Evolutionary conservation across 75 land plant genomes (phyloP).

Genomic region (Cryptomeria japonica): DNA sequence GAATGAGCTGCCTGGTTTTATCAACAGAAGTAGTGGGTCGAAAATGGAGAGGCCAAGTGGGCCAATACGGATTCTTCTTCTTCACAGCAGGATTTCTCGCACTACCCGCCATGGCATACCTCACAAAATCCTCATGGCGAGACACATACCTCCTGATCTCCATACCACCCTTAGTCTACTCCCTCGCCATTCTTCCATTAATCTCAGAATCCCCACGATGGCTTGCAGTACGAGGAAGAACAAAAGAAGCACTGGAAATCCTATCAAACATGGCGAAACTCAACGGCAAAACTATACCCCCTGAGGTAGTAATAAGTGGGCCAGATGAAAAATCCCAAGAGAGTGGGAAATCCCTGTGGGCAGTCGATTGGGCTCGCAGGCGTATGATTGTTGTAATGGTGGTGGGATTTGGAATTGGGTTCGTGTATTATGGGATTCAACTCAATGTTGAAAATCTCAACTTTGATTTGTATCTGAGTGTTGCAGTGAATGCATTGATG

Average conservation of each 20-base stretch:
- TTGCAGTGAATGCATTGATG: conserved; percentile 40
- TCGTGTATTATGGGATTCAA: conserved; percentile 49
- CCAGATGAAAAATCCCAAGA: neutral
- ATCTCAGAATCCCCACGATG: conserved; percentile 52
- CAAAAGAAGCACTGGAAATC: conserved; percentile 27
- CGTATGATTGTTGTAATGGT: conserved; percentile 32
- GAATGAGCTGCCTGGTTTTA: conserved; percentile 43
- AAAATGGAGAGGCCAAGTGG: conserved; percentile 45
- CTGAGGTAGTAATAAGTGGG: neutral
- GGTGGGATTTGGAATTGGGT: conserved; percentile 33
- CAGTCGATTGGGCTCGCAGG: conserved; percentile 21
- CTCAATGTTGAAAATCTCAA: conserved; percentile 44
- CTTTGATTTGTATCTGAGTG: conserved; percentile 41
- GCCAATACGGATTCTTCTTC: conserved; percentile 46
- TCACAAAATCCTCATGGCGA: conserved; percentile 34
- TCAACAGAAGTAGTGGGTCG: conserved; percentile 51
- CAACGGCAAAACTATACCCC: conserved; percentile 35
- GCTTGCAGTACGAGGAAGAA: conserved; percentile 33
- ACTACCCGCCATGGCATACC: conserved; percentile 44
- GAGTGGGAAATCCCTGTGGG: conserved; percentile 15
- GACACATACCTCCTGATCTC: conserved; percentile 34
- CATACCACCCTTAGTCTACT: conserved; percentile 25
- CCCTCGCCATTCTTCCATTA: conserved; percentile 33
- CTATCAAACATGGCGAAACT: conserved; percentile 28
- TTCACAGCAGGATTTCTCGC: conserved; percentile 44